Conservation (phyloP, 2,329 filamentous ascomycete genomes). For the Tympanopsis confertula region DNA sequence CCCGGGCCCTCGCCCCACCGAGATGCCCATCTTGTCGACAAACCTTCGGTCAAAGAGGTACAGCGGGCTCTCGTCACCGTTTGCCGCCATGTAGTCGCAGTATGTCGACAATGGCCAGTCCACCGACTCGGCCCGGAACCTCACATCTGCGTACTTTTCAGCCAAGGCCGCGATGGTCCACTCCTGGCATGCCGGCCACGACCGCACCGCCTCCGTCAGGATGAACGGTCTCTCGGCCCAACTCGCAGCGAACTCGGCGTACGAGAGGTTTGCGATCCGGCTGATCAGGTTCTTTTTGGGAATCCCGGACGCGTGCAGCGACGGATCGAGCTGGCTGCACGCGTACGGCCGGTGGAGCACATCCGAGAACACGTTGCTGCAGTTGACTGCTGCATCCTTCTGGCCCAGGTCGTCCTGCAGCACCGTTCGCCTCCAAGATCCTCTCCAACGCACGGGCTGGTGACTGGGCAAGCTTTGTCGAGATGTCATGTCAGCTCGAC, state of each 20-base stretch:
- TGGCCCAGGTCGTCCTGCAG: constrained; percentile 41
- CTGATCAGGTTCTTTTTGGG: constrained; percentile 63
- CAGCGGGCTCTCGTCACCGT: constrained; percentile 73
- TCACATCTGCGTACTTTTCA: constrained; percentile 48
- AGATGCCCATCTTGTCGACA: constrained; percentile 70
- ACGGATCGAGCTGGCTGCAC: constrained; percentile 65
- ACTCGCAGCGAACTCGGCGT: constrained; percentile 58
- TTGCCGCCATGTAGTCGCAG: constrained; percentile 68
- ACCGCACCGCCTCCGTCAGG: constrained; percentile 66
- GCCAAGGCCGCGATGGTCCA: constrained; percentile 67
- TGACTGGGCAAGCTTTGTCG: constrained; percentile 11
- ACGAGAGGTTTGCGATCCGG: constrained; percentile 56
- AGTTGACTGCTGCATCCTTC: constrained; percentile 50
- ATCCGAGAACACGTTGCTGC: constrained; percentile 76
- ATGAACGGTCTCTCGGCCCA: constrained; percentile 83
- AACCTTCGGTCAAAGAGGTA: constrained; percentile 88
- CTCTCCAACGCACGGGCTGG: constrained; percentile 54
- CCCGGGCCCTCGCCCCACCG: constrained; percentile 37
- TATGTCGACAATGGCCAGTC: constrained; percentile 84
- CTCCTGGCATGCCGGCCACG: constrained; percentile 65
- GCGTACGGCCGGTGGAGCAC: constrained; percentile 81
- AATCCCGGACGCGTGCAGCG: constrained; percentile 58
- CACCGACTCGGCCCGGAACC: constrained; percentile 83
- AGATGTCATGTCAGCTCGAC: constrained; percentile 8
- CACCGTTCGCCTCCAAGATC: constrained; percentile 74